Evolutionary conservation across 1,284 basidiomycete genomes (phyloP), one percentile per base, ranked within the genome.

Genomic region (Pisolithus thermaeus): DNA sequence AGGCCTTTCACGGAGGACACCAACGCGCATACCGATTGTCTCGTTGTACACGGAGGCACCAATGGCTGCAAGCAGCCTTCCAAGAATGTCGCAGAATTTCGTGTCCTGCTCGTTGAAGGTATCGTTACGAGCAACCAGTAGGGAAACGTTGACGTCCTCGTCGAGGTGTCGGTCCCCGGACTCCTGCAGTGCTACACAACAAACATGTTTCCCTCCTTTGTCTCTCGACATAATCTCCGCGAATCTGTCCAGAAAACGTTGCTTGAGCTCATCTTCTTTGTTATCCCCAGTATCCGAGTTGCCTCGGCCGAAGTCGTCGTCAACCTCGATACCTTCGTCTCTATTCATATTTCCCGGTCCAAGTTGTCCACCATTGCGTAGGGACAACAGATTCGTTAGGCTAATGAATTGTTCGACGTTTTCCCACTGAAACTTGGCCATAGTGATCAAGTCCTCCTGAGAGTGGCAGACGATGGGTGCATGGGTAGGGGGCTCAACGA

Each of bases 141-240:
- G 39, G 11, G 36, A 30, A 35, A 42, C 28, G 8, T 25, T 41
- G 37, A n/a, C 12, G 4, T 35, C 18, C 14, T 46, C 32, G 20
- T 41, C 38, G 25, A 32, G 22, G n/a, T 16, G 27, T 49, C 40
- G 47, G 6, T 40, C 32, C 14, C n/a, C 28, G 8, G 44, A 46
- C 44, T 46, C 44, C 30, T 18, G 47, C 20, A 49, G 37, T 14
- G 47, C 39, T 18, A 32, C 47, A 32, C 47, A 49, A 49, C 25
- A 30, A 14, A 49, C 47, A 16, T 41, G 11, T 28, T 35, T 41
- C 27, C 47, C 47, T 3, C 47, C 47, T 27, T 49, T 49, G 25
- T 49, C 47, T 9, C 27, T 25, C 11, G 47, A 49, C 47, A 49
- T 42, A 11, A 41, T 28, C 39, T 49, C 39, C 39, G 47, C 47